These are phyloP conservation scores for Linum tenue DNA, from an alignment of 345 rosid genomes.

Conservation along the genomic window DNA sequence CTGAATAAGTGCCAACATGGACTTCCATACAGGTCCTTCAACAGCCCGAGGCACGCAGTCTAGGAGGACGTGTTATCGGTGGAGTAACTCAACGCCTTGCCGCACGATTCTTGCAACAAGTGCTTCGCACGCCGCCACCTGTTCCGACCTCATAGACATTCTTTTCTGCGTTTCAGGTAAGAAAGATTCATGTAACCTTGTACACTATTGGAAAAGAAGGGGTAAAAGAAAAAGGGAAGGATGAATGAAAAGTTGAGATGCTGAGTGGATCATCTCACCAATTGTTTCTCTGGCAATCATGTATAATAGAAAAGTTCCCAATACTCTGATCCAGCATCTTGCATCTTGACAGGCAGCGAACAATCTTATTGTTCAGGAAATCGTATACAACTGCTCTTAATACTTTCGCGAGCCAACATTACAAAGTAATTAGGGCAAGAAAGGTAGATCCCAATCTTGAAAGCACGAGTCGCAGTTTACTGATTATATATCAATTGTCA, in stretches of 20 bases:
- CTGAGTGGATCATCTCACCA: not conserved
- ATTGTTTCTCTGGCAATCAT: not conserved
- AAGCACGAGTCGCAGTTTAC: too few relatives aligned
- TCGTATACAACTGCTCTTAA: too few relatives aligned
- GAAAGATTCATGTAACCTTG: not conserved
- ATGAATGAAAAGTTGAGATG: too few relatives aligned
- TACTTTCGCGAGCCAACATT: too few relatives aligned
- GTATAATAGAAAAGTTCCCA: too few relatives aligned
- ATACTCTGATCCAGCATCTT: too few relatives aligned
- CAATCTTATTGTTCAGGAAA: too few relatives aligned
- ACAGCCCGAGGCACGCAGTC: conserved; percentile 72
- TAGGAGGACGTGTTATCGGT: conserved; percentile 66
- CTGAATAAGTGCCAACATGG: not conserved
- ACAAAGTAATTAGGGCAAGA: too few relatives aligned
- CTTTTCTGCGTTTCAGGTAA: not conserved
- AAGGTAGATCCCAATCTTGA: too few relatives aligned
- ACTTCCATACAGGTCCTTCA: conserved; percentile 54
- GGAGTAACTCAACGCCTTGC: conserved; percentile 85
- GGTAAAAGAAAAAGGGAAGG: not conserved
- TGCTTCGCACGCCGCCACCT: conserved; percentile 45
- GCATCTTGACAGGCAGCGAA: too few relatives aligned
- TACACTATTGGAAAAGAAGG: not conserved
- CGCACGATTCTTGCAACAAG: conserved; percentile 82
- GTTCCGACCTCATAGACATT: conserved; percentile 26
- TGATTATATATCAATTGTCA: too few relatives aligned